Percentiles rank a stretch among this genome's conserved stretches.
These are phyloP conservation scores for Elasticomyces elasticus DNA, from an alignment of 495 filamentous ascomycete species.

Conservation along the genomic window DNA sequence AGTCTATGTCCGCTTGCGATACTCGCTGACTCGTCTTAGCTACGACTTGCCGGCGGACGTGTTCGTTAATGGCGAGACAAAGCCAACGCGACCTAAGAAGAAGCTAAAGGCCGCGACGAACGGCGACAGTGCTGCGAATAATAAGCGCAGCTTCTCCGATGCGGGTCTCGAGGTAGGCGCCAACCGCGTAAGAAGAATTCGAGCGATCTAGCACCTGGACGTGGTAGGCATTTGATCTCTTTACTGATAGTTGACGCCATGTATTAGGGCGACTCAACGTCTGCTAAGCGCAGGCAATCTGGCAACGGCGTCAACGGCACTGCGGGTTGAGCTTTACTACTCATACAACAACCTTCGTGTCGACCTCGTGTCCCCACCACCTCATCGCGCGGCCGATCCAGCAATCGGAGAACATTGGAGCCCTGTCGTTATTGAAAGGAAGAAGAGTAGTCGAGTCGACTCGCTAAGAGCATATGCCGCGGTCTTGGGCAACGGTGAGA, in stretches of 20 bases:
- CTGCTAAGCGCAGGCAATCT: slow-evolving; percentile 23
- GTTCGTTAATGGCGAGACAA: slow-evolving; percentile 65
- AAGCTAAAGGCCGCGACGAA: slow-evolving; percentile 17
- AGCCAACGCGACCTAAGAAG: slow-evolving; percentile 27
- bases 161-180: slow-evolving; percentile 31
- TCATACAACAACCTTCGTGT: background rate
- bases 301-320: slow-evolving; percentile 3
- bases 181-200: background rate
- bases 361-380: too few species aligned
- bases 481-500: too few species aligned
- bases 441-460: background rate
- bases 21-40: slow-evolving; percentile 37
- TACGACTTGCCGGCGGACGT: slow-evolving; percentile 82
- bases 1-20: background rate
- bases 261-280: slow-evolving; percentile 7
- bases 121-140: slow-evolving; percentile 11
- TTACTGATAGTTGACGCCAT: slow-evolving; percentile 10
- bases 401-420: background rate
- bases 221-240: too few species aligned
- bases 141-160: slow-evolving; percentile 29
- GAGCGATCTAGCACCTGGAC: background rate
- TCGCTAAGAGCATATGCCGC: background rate
- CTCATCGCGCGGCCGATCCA: too few species aligned
- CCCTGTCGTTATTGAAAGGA: background rate
- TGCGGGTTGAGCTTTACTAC: background rate